A percentile compares a stretch with the other conserved stretches of the same genome.
These are phyloP conservation scores for Pisolithus orientalis DNA, from an alignment of 768 basidiomycete species.

Conservation along the genomic window DNA sequence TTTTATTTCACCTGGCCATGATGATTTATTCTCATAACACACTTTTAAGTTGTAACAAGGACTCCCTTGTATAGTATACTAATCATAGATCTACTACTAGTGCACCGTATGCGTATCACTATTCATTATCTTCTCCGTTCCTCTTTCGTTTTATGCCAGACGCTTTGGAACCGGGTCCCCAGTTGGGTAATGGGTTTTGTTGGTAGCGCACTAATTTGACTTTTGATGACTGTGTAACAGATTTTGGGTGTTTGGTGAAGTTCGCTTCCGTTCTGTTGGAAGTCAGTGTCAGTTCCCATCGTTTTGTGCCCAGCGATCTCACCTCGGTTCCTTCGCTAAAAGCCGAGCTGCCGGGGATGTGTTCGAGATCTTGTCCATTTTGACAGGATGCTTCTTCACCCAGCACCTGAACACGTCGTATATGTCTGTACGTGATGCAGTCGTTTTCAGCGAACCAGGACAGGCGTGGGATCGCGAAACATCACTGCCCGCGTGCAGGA, in stretches of 20 bases:
- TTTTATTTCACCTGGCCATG: neutral
- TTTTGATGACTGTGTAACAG: slow-evolving; percentile 52
- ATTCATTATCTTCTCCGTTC: slow-evolving; percentile 4
- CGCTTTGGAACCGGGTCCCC: slow-evolving; percentile 83
- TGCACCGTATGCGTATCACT: slow-evolving; percentile 1
- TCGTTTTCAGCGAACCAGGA: slow-evolving; percentile 88
- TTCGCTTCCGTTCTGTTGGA: slow-evolving; percentile 53
- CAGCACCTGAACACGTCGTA: slow-evolving; percentile 84
- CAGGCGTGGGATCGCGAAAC: slow-evolving; percentile 90
- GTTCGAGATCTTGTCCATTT: slow-evolving; percentile 73
- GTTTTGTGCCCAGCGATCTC: slow-evolving; percentile 15
- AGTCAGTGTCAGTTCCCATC: neutral
- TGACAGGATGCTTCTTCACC: slow-evolving; percentile 77
- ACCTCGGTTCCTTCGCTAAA: slow-evolving; percentile 67
- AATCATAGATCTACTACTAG: neutral
- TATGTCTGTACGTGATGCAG: slow-evolving; percentile 62
- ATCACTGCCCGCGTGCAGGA: slow-evolving; percentile 78
- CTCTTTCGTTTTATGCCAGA: slow-evolving; percentile 30
- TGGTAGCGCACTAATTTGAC: slow-evolving; percentile 86
- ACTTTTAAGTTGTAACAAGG: neutral
- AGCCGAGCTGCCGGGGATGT: slow-evolving; percentile 66
- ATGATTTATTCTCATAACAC: slow-evolving; percentile 2
- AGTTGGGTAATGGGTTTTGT: slow-evolving; percentile 83
- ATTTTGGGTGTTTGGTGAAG: slow-evolving; percentile 68
- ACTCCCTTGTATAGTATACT: neutral